Conservation (phyloP, 331 rosid species). For the Quercus tomentella region DNA sequence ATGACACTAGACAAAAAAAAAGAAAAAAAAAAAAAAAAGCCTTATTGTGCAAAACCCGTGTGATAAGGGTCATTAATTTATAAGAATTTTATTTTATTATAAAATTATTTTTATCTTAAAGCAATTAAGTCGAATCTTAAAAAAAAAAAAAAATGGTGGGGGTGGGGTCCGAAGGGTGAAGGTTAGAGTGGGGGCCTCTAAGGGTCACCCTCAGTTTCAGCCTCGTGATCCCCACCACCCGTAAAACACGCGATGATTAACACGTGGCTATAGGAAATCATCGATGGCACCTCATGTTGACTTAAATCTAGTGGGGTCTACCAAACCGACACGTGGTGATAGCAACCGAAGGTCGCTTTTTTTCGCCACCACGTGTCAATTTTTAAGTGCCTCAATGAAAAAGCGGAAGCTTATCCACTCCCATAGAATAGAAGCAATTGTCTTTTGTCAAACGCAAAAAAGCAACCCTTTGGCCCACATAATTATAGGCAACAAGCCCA, state of each 20-base stretch:
- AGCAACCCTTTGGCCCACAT: not conserved
- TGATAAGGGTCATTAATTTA: rapidly evolving
- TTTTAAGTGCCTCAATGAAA: not conserved
- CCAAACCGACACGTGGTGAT: constrained; percentile 6
- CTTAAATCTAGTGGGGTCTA: not conserved
- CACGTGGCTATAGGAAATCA: not conserved
- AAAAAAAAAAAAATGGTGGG: no score
- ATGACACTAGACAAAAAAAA: no score
- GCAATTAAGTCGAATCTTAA: no score
- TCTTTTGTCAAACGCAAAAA: not conserved
- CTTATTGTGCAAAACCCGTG: rapidly evolving
- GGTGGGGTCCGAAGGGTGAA: no score
- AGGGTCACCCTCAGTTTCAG: not conserved
- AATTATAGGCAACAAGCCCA: not conserved
- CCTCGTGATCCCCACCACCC: constrained; percentile 10
- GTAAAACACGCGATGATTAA: not conserved
- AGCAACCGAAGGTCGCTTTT: not conserved
- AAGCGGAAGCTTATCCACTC: constrained; percentile 13
- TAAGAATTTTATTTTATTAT: no score
- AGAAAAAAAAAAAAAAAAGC: no score
- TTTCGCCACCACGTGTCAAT: not conserved
- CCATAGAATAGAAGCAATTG: not conserved
- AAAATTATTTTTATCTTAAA: no score
- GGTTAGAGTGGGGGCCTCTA: not conserved
- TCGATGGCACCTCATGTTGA: not conserved